These are phyloP conservation scores for Aspergillus felis DNA, from an alignment of 2,329 filamentous ascomycete species.

Conservation along the genomic window DNA sequence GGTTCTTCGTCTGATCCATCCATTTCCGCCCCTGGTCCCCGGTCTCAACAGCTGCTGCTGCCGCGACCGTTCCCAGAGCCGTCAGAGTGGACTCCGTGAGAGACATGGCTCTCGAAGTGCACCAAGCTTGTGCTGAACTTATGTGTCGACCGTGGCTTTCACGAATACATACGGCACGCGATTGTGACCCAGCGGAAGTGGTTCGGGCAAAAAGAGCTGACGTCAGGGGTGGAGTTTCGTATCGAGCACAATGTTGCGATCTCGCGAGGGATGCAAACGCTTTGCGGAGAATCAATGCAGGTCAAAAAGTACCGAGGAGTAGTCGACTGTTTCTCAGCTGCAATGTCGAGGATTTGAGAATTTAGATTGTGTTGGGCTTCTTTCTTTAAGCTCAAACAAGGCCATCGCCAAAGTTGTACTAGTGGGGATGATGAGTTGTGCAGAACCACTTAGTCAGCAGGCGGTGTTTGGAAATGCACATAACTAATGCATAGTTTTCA, in stretches of 20 bases:
- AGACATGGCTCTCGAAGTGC: constrained; percentile 25
- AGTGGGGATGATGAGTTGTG: constrained; percentile 6
- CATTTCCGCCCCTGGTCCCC: constrained; percentile 20
- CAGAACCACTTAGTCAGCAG: constrained; percentile 14
- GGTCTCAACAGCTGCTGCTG: constrained; percentile 16
- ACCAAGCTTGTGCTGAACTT: background rate
- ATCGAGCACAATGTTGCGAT: constrained; percentile 1
- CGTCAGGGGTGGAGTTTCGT: constrained; percentile 18
- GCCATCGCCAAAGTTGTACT: constrained; percentile 12
- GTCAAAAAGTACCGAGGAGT: background rate
- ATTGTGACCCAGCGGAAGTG: constrained; percentile 4
- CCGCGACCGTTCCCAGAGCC: constrained; percentile 19
- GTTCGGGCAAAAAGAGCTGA: constrained; percentile 19
- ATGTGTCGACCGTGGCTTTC: background rate
- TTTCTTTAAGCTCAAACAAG: constrained; percentile 4
- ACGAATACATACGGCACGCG: constrained; percentile 14
- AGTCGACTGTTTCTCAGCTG: background rate
- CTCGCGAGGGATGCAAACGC: background rate
- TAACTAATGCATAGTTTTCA: background rate
- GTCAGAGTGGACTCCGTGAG: constrained; percentile 24
- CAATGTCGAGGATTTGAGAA: background rate
- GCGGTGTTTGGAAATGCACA: background rate
- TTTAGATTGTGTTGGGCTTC: constrained; percentile 4
- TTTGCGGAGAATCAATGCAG: background rate
- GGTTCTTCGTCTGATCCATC: constrained; percentile 29